These are phyloP conservation scores for Debaryomycetaceae sp. DNA, from an alignment of 1,139 yeast species.

Conservation along the genomic window DNA sequence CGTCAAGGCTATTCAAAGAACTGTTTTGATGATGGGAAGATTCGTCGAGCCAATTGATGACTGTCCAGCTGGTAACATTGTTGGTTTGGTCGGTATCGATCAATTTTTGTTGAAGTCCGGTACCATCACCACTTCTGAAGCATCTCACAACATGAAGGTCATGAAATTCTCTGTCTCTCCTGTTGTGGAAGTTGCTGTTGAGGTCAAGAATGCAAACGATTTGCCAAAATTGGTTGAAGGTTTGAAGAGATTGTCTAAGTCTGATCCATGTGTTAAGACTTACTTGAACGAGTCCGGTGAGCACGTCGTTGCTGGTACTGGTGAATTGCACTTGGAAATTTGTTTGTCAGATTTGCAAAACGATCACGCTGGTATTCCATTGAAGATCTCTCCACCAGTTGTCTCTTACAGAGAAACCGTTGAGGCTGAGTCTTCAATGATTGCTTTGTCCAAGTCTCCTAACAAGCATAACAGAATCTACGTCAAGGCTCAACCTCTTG, in stretches of 20 bases:
- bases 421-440: slow-evolving; percentile 87
- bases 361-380: slow-evolving; percentile 99
- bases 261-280: slow-evolving; percentile 97
- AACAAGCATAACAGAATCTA: slow-evolving; percentile 99
- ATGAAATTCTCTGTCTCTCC: slow-evolving; percentile 99
- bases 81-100: slow-evolving; percentile 99
- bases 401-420: slow-evolving; percentile 99
- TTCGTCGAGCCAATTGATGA: slow-evolving; percentile 97
- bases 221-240: slow-evolving; percentile 99
- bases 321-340: slow-evolving; percentile 99
- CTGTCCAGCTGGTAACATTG: slow-evolving; percentile 99
- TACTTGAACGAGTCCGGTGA: slow-evolving; percentile 93
- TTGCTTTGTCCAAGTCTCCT: slow-evolving; percentile 98
- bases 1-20: slow-evolving; percentile 97
- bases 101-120: slow-evolving; percentile 99
- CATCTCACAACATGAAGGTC: slow-evolving; percentile 99
- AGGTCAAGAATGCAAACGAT: slow-evolving; percentile 99
- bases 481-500: slow-evolving; percentile 94
- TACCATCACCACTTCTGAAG: slow-evolving; percentile 95
- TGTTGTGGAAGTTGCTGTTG: slow-evolving; percentile 99
- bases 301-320: slow-evolving; percentile 99
- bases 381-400: slow-evolving; percentile 96
- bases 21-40: slow-evolving; percentile 99
- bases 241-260: slow-evolving; percentile 99
- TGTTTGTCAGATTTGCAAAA: slow-evolving; percentile 94